phyloP scores from a whole-genome alignment of 257 asterid species.

The Capsicum rhomboideum region DNA sequence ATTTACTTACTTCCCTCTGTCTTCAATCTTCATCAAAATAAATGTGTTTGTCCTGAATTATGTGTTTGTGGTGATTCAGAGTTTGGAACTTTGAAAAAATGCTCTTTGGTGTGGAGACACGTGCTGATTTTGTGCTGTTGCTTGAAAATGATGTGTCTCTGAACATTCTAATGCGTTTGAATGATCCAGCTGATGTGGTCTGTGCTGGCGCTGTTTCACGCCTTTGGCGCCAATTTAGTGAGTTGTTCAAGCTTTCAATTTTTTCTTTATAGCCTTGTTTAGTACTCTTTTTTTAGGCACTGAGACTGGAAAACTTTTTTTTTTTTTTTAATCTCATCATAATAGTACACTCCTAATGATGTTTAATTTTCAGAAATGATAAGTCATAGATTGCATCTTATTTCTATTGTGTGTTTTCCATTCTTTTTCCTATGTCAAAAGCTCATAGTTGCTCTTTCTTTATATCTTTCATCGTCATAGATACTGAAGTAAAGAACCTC shows the following conservation, averaged over 20 bases:
- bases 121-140: constrained; percentile 39
- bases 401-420: neutral
- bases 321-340: neutral
- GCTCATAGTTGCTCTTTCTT: neutral
- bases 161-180: constrained; percentile 32
- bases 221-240: constrained; percentile 63
- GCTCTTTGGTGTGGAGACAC: constrained; percentile 13
- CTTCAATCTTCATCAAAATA: neutral
- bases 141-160: constrained; percentile 39
- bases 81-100: neutral
- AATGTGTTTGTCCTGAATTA: neutral
- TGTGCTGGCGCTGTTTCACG: constrained; percentile 51
- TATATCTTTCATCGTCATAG: neutral
- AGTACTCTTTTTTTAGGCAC: neutral
- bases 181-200: constrained; percentile 63
- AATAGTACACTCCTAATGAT: neutral
- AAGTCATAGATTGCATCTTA: neutral
- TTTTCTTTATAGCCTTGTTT: neutral
- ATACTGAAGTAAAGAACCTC: neutral
- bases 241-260: constrained; percentile 15
- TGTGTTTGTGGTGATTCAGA: neutral
- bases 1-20: neutral
- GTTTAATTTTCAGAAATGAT: neutral
- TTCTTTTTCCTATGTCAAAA: neutral
- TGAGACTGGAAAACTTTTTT: neutral